Conservation (phyloP, 1,284 basidiomycete genomes). For the Cutaneotrichosporon sp. region DNA sequence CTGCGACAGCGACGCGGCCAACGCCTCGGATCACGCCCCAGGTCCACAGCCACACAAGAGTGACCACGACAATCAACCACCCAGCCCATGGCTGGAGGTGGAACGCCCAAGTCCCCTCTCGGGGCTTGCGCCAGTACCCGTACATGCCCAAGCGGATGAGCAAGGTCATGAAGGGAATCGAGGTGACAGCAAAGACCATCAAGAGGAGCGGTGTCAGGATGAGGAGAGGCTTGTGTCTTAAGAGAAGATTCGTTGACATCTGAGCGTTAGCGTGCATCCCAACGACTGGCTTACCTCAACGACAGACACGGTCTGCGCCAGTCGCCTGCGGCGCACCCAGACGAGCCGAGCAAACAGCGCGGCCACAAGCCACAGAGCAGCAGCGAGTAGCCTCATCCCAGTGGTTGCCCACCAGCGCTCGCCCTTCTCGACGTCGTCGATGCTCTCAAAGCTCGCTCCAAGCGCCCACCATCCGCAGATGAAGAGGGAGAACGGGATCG, state of each 20-base stretch:
- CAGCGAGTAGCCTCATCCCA: conserved; percentile 72
- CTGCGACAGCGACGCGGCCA: conserved; percentile 73
- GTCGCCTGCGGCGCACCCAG: conserved; percentile 63
- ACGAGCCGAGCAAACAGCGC: conserved; percentile 71
- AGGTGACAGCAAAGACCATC: conserved; percentile 67
- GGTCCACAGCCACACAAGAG: conserved; percentile 81
- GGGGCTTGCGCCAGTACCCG: conserved; percentile 61
- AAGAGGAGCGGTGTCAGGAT: conserved; percentile 77
- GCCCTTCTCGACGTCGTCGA: conserved; percentile 66
- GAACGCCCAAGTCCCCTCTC: conserved; percentile 62
- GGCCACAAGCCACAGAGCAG: conserved; percentile 71
- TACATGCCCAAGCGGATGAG: conserved; percentile 77
- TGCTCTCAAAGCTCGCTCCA: conserved; percentile 84
- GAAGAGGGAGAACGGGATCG: conserved; percentile 76
- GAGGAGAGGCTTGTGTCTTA: conserved; percentile 77
- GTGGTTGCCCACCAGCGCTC: conserved; percentile 66
- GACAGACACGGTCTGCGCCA: conserved; percentile 63
- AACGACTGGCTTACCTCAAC: conserved; percentile 59
- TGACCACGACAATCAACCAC: conserved; percentile 71
- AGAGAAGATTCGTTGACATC: conserved; percentile 74
- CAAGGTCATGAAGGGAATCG: conserved; percentile 81
- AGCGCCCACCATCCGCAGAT: conserved; percentile 85
- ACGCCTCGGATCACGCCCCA: conserved; percentile 85
- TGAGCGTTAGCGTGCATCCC: conserved; percentile 25
- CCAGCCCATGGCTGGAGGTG: conserved; percentile 77